phyloP scores from a whole-genome alignment of 1,139 yeast genomes.

The Geotrichum citri-aurantii region DNA sequence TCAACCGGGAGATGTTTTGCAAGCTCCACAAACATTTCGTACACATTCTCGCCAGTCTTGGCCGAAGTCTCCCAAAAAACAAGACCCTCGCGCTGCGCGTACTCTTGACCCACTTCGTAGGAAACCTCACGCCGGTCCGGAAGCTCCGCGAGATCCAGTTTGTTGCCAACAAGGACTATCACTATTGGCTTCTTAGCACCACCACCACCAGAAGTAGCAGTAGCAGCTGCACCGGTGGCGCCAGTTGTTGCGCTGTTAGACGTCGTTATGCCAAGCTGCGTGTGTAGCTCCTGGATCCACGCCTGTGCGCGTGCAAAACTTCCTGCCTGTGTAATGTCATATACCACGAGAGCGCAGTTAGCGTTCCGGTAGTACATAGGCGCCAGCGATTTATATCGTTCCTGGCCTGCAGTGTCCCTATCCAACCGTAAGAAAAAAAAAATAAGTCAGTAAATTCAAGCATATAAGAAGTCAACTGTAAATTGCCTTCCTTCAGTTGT shows the following conservation, averaged over 20 bases:
- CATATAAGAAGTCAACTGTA: no score
- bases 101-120: slow-evolving; percentile 72
- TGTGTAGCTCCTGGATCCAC: slow-evolving; percentile 96
- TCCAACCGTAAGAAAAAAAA: not conserved
- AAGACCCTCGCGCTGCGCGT: slow-evolving; percentile 78
- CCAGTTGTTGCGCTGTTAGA: not conserved
- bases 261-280: slow-evolving; percentile 43
- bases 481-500: not conserved
- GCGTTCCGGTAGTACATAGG: slow-evolving; percentile 98
- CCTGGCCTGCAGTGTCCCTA: slow-evolving; percentile 96
- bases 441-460: not conserved
- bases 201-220: no score
- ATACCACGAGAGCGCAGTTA: slow-evolving; percentile 95
- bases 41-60: slow-evolving; percentile 76
- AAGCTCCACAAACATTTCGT: slow-evolving; percentile 21
- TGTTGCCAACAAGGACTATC: slow-evolving; percentile 91
- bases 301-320: slow-evolving; percentile 96
- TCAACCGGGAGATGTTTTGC: not conserved
- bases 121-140: slow-evolving; percentile 55
- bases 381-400: slow-evolving; percentile 90
- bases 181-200: slow-evolving; percentile 80
- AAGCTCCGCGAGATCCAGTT: slow-evolving; percentile 53
- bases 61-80: slow-evolving; percentile 93
- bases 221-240: not conserved
- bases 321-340: slow-evolving; percentile 96